Evolutionary conservation across 208 protist species (phyloP).

Genomic region (Sergeia podlipaevii): DNA sequence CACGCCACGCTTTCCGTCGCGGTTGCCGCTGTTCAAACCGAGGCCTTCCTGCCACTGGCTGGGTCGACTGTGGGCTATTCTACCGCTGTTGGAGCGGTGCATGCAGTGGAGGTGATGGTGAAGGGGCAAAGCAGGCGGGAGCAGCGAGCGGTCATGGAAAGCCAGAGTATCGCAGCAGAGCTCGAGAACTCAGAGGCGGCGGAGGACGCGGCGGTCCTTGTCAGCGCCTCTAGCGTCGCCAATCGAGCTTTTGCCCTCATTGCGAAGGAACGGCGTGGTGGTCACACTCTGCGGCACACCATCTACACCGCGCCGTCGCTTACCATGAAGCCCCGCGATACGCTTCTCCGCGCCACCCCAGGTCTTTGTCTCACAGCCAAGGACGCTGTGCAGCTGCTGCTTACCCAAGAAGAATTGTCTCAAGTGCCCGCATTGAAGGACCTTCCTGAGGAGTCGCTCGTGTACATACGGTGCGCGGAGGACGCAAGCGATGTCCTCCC

Average conservation of each 20-base stretch:
- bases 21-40: constrained; percentile 22
- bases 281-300: not conserved
- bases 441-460: constrained; percentile 6
- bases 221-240: not conserved
- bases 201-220: too few species aligned
- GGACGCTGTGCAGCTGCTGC: constrained; percentile 11
- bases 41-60: constrained; percentile 11
- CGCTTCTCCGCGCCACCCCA: constrained; percentile 12
- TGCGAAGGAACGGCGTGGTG: not conserved
- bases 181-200: too few species aligned
- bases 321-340: constrained; percentile 16
- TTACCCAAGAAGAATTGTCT: constrained; percentile 4
- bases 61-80: constrained; percentile 13
- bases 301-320: constrained; percentile 2
- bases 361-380: constrained; percentile 26
- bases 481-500: constrained; percentile 31
- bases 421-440: not conserved
- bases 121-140: not conserved
- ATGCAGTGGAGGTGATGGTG: constrained; percentile 1
- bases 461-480: constrained; percentile 27
- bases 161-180: too few species aligned
- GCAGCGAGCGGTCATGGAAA: not conserved
- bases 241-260: not conserved
- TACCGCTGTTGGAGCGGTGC: constrained; percentile 7
- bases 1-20: constrained; percentile 17